A percentile compares a stretch with the other conserved stretches of the same genome.
These are phyloP conservation scores for Penicillium angulare DNA, from an alignment of 495 filamentous ascomycete species.

Conservation along the genomic window DNA sequence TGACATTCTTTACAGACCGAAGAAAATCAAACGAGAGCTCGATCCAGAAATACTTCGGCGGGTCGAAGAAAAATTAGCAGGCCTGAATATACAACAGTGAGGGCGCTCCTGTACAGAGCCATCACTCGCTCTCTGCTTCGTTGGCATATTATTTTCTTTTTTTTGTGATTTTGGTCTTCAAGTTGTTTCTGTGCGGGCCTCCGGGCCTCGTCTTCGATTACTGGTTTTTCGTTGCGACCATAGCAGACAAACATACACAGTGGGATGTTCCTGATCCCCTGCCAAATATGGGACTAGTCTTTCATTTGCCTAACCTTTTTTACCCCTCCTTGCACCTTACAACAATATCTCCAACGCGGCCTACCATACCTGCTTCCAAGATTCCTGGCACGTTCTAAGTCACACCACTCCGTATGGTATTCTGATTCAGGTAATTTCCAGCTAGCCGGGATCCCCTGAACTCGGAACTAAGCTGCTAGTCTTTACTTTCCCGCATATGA, in stretches of 20 bases:
- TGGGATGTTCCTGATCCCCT: not conserved
- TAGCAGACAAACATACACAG: slow-evolving; percentile 11
- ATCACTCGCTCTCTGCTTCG: not conserved
- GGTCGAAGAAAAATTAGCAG: slow-evolving; percentile 57
- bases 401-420: not conserved
- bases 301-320: not conserved
- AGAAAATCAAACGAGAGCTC: slow-evolving; percentile 58
- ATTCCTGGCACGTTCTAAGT: not conserved
- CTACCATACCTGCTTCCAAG: no score
- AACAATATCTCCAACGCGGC: no score
- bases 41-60: slow-evolving; percentile 64
- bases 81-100: slow-evolving; percentile 8
- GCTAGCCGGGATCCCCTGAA: no score
- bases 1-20: slow-evolving; percentile 48
- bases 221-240: slow-evolving; percentile 1
- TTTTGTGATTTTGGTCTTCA: not conserved
- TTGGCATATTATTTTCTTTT: not conserved
- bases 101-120: not conserved
- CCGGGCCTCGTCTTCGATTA: not conserved
- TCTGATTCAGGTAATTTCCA: not conserved
- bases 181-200: not conserved
- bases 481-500: no score
- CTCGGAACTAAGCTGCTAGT: no score
- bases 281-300: not conserved
- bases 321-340: not conserved